Percentiles rank a stretch among this genome's conserved stretches.
phyloP scores from a whole-genome alignment of 148 eudicot genomes.

The Linanthus parryae region DNA sequence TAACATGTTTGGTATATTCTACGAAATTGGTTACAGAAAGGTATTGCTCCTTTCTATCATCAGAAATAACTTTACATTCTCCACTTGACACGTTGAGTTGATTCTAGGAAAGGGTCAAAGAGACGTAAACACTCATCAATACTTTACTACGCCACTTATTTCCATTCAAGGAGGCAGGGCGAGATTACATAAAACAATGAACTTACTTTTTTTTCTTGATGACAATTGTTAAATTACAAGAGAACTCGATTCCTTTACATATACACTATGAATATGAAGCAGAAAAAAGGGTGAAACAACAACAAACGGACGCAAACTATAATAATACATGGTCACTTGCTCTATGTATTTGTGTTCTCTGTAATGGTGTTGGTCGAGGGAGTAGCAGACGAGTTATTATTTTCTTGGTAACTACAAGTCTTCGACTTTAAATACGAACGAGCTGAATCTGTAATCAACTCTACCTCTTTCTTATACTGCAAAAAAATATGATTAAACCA shows the following conservation, averaged over 20 bases:
- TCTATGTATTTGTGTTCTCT: conserved; percentile 11
- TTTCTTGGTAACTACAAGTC: conserved; percentile 14
- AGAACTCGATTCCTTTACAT: neutral
- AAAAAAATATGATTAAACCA: too few relatives aligned
- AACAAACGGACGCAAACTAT: neutral
- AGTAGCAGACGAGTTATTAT: conserved; percentile 8
- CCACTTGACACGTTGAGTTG: too few relatives aligned
- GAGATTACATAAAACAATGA: conserved; percentile 11
- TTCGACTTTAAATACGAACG: conserved; percentile 41
- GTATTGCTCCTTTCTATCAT: too few relatives aligned
- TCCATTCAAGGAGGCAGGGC: conserved; percentile 12
- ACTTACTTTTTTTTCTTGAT: neutral
- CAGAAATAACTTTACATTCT: too few relatives aligned
- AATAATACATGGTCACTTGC: neutral
- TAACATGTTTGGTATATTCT: too few relatives aligned
- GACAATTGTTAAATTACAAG: neutral
- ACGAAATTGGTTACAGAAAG: too few relatives aligned
- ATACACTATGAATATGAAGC: neutral
- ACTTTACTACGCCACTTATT: conserved; percentile 6
- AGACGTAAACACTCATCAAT: too few relatives aligned
- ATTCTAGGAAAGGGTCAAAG: too few relatives aligned
- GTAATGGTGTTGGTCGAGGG: conserved; percentile 2
- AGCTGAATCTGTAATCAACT: conserved; percentile 55
- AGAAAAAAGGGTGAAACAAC: neutral
- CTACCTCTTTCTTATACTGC: conserved; percentile 88